These are phyloP conservation scores for Macrophomina phaseolina DNA, from an alignment of 2,329 filamentous ascomycete genomes.

Conservation along the genomic window DNA sequence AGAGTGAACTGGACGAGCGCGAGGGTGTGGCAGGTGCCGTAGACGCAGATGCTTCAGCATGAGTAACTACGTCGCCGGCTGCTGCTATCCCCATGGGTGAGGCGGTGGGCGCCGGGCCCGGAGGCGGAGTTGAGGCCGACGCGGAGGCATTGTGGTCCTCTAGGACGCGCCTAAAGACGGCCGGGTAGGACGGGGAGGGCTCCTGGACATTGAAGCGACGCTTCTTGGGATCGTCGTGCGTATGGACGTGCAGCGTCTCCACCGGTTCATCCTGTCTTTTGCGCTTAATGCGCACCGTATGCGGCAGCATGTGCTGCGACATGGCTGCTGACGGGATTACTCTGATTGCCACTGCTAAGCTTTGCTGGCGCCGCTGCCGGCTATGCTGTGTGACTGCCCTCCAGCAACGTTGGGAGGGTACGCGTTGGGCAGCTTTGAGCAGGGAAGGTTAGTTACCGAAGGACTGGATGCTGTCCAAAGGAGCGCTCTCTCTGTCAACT, in stretches of 20 bases:
- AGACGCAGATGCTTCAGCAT: neutral
- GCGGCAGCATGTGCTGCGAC: conserved; percentile 27
- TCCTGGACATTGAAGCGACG: conserved; percentile 23
- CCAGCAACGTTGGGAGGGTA: neutral
- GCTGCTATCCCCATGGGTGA: neutral
- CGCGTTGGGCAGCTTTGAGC: neutral
- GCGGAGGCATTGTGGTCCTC: conserved; percentile 29
- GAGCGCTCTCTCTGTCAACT: neutral
- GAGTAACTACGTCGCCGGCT: too few relatives aligned
- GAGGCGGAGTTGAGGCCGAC: neutral
- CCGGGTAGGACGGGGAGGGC: conserved; percentile 30
- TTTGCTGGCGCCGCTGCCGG: neutral
- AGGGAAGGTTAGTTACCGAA: conserved; percentile 13
- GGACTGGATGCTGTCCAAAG: conserved; percentile 1
- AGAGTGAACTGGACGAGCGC: neutral
- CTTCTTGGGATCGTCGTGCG: conserved; percentile 26
- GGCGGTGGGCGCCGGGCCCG: neutral
- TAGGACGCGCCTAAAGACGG: conserved; percentile 22
- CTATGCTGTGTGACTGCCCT: neutral
- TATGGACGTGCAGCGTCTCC: conserved; percentile 55
- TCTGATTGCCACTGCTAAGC: neutral
- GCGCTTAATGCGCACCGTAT: conserved; percentile 53
- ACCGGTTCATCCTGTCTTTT: conserved; percentile 62
- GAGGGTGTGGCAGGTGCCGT: neutral
- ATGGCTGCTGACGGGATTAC: conserved; percentile 3